Conservation (phyloP, 495 filamentous ascomycete genomes). For the Trichodelitschia bisporula region DNA sequence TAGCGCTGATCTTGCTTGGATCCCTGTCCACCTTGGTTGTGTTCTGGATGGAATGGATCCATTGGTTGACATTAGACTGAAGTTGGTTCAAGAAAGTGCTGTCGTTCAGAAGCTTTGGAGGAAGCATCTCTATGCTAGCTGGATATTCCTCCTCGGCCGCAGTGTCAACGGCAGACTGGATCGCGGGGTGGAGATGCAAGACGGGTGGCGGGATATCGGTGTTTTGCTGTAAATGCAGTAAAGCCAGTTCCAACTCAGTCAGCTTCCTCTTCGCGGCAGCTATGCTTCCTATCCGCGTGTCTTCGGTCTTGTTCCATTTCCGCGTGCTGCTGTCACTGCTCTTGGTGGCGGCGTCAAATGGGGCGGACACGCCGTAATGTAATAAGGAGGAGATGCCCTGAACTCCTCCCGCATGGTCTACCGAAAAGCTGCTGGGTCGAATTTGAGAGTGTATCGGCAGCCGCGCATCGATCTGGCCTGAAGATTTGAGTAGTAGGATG, state of each 20-base stretch:
- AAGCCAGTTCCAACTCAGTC: slow-evolving; percentile 71
- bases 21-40: slow-evolving; percentile 88
- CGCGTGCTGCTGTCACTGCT: slow-evolving; percentile 42
- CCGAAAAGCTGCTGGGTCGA: slow-evolving; percentile 76
- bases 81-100: slow-evolving; percentile 82
- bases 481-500: slow-evolving; percentile 72
- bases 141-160: slow-evolving; percentile 25
- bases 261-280: slow-evolving; percentile 91
- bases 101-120: slow-evolving; percentile 44
- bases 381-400: slow-evolving; percentile 67
- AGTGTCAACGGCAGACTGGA: slow-evolving; percentile 59
- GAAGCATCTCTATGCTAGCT: slow-evolving; percentile 52
- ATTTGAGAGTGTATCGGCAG: slow-evolving; percentile 64
- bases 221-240: slow-evolving; percentile 86
- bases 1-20: slow-evolving; percentile 65
- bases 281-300: slow-evolving; percentile 79
- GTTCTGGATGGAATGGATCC: slow-evolving; percentile 96
- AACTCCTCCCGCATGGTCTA: slow-evolving; percentile 33
- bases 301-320: slow-evolving; percentile 47
- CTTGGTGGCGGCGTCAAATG: slow-evolving; percentile 86
- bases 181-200: slow-evolving; percentile 61
- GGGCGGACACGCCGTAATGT: slow-evolving; percentile 68
- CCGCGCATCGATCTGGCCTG: slow-evolving; percentile 58
- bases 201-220: slow-evolving; percentile 85
- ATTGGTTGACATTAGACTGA: slow-evolving; percentile 78